Conservation (phyloP, 2,329 filamentous ascomycete species). For the Scytalidium lignicola region DNA sequence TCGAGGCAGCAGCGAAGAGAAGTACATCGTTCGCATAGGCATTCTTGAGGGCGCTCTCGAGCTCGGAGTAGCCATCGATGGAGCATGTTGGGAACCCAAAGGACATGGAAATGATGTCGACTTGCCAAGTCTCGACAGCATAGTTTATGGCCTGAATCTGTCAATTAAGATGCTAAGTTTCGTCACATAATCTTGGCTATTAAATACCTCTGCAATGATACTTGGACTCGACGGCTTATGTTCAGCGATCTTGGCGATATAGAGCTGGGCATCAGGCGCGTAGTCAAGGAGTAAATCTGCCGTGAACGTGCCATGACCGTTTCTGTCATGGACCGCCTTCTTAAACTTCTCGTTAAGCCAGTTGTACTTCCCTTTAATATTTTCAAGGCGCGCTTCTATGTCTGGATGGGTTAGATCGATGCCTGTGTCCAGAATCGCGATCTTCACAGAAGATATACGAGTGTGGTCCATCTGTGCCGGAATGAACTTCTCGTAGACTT, state of each 20-base stretch:
- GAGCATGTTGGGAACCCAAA: no score
- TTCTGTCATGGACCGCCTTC: conserved; percentile 12
- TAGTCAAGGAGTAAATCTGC: conserved; percentile 23
- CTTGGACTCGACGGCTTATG: not conserved
- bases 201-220: not conserved
- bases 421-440: conserved; percentile 11
- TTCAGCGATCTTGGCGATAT: conserved; percentile 22
- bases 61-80: not conserved
- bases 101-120: conserved; percentile 16
- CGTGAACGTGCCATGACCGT: conserved; percentile 27
- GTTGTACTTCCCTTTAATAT: not conserved
- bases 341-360: not conserved
- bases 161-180: no score
- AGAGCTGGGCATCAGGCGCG: conserved; percentile 25
- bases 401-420: conserved; percentile 6
- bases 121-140: conserved; percentile 10
- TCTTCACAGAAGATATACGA: no score
- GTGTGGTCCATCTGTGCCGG: no score
- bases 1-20: conserved; percentile 12
- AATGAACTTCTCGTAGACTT: no score
- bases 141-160: conserved; percentile 10
- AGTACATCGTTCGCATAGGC: conserved; percentile 3
- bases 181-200: not conserved
- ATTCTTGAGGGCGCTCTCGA: conserved; percentile 3
- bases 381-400: not conserved